These are phyloP conservation scores for Penicillium brevicompactum DNA, from an alignment of 2,329 filamentous ascomycete genomes.

Conservation along the genomic window DNA sequence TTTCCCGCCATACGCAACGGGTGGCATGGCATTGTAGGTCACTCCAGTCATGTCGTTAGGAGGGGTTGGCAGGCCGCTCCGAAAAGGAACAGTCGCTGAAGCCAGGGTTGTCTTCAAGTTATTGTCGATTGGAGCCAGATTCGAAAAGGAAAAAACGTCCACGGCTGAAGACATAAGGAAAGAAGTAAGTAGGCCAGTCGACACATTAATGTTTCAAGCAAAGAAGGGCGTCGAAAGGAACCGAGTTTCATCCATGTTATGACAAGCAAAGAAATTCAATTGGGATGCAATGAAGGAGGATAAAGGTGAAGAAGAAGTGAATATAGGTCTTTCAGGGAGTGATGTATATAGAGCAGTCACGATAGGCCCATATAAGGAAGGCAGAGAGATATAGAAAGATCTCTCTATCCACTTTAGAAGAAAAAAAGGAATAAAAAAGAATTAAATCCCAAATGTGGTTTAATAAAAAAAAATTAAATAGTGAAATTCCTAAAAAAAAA, in stretches of 20 bases:
- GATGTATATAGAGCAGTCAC: slow-evolving; percentile 29
- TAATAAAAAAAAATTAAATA: slow-evolving; percentile 34
- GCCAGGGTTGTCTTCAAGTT: slow-evolving; percentile 21
- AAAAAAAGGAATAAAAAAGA: slow-evolving; percentile 6
- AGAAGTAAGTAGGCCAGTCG: slow-evolving; percentile 10
- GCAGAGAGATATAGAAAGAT: slow-evolving; percentile 15
- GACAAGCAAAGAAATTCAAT: slow-evolving; percentile 9
- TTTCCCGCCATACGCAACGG: slow-evolving; percentile 35
- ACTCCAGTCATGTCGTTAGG: slow-evolving; percentile 47
- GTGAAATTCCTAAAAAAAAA: slow-evolving; percentile 35
- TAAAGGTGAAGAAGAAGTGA: slow-evolving; percentile 11
- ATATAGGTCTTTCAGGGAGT: slow-evolving; percentile 18
- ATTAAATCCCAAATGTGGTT: slow-evolving; percentile 5
- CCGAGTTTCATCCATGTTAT: slow-evolving; percentile 19
- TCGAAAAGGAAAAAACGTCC: slow-evolving; percentile 27
- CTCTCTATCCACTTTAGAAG: slow-evolving; percentile 5
- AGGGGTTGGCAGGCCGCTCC: slow-evolving; percentile 46
- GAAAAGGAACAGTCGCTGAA: slow-evolving; percentile 36
- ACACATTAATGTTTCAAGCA: slow-evolving; percentile 16
- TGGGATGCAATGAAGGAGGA: slow-evolving; percentile 13
- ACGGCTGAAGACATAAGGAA: slow-evolving; percentile 39
- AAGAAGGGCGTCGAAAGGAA: slow-evolving; percentile 6
- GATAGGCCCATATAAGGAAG: slow-evolving; percentile 24
- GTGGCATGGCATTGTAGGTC: slow-evolving; percentile 36
- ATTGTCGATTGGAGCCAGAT: slow-evolving; percentile 28